Evolutionary conservation across 2,329 filamentous ascomycete species (phyloP).

Genomic region (Diaporthe ampelina): DNA sequence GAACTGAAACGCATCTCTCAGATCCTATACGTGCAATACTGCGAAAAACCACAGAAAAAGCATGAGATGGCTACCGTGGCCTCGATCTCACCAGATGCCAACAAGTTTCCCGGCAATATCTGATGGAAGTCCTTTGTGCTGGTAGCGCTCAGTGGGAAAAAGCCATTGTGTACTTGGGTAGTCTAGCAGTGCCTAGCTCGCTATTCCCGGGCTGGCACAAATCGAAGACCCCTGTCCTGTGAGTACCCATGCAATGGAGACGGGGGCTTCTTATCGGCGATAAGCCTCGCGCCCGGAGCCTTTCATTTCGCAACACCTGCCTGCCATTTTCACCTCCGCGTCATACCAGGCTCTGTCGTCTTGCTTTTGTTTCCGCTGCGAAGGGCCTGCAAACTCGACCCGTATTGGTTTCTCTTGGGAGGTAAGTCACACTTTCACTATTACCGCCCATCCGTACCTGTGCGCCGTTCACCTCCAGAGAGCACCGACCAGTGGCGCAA

Average conservation of each 20-base stretch:
- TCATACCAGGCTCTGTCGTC: constrained; percentile 8
- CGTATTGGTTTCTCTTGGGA: constrained; percentile 16
- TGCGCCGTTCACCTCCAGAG: constrained; percentile 4
- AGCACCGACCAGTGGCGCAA: constrained; percentile 20
- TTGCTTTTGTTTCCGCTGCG: background rate
- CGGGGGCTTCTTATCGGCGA: constrained; percentile 3
- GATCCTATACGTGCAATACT: background rate
- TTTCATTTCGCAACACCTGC: constrained; percentile 26
- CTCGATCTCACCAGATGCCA: background rate
- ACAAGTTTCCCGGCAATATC: background rate
- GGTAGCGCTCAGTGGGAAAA: background rate
- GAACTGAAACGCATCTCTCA: background rate
- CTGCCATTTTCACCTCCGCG: background rate
- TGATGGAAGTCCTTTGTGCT: background rate
- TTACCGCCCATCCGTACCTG: background rate
- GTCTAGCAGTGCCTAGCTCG: background rate
- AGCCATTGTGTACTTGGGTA: background rate
- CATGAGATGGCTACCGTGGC: background rate
- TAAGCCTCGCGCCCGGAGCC: constrained; percentile 32
- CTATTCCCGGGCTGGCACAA: background rate
- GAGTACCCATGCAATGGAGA: too few species aligned
- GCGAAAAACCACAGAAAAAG: background rate
- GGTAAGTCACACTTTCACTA: constrained; percentile 1
- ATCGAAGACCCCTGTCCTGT: constrained; percentile 14
- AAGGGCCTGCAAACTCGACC: constrained; percentile 27